A percentile compares a stretch with the other conserved stretches of the same genome.
phyloP scores from a whole-genome alignment of 371 early-diverging fungal species.

The Rhizopus microsporus region DNA sequence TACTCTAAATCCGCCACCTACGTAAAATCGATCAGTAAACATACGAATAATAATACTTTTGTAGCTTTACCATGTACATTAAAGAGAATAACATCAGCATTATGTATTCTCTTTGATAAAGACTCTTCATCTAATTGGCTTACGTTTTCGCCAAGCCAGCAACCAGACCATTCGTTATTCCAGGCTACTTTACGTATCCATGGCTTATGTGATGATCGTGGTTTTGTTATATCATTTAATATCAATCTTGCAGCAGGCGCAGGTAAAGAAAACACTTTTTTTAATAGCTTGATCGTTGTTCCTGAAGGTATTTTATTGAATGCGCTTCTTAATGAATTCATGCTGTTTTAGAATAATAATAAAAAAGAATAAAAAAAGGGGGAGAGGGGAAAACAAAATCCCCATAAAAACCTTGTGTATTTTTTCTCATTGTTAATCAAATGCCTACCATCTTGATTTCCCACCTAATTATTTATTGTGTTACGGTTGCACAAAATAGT shows the following conservation, averaged over 20 bases:
- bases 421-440: constrained; percentile 5
- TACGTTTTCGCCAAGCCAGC: constrained; percentile 52
- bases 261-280: constrained; percentile 44
- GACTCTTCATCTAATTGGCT: constrained; percentile 24
- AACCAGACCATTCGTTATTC: constrained; percentile 47
- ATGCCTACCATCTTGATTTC: neutral
- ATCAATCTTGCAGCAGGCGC: constrained; percentile 51
- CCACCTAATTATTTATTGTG: constrained; percentile 3
- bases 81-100: constrained; percentile 48
- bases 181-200: constrained; percentile 40
- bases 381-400: neutral
- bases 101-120: constrained; percentile 29
- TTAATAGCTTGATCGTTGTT: constrained; percentile 40
- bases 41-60: too few relatives aligned
- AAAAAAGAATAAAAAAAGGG: neutral
- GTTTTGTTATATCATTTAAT: constrained; percentile 44
- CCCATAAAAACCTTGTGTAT: neutral
- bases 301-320: constrained; percentile 33
- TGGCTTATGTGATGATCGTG: constrained; percentile 39
- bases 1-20: constrained; percentile 53
- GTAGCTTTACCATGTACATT: constrained; percentile 41
- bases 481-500: neutral
- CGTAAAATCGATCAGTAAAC: neutral
- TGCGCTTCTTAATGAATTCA: constrained; percentile 1
- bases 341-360: neutral